Base-by-base conservation (phyloP, 202 grass and related monocot genomes). In the Bolboschoenoplectus hybrid region DNA sequence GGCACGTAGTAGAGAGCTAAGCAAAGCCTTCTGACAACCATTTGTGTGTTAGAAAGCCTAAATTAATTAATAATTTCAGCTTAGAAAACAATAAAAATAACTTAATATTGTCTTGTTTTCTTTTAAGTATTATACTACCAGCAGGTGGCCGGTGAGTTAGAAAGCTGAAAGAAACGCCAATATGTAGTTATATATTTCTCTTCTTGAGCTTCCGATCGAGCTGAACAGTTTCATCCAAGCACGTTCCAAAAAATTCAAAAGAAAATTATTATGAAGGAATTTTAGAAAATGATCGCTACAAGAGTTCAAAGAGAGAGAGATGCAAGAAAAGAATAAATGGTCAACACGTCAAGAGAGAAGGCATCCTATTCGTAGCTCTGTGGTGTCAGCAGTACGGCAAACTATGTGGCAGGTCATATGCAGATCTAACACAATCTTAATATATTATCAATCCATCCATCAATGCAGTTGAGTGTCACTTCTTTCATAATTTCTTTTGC, bases 321-420 rank as follows among this genome's bases (percentile, higher is more conserved):
- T 77, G 81, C 87, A 92, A 91, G 93, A 87, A 97, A 97, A 89
- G 92, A 90, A 97, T 92, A 91, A 94, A 85, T 73, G 68, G n/a
- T 74, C 68, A 82, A 70, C 86, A 85, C 70, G 86, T 88, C 85
- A 74, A 71, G 47, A 35, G 86, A 77, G 2, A 81, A 4, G 36
- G 41, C 17, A 20, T n/a, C n/a, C 34, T n/a, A n/a, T 82, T 16
- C 26, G 0, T 26, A 26, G 26, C 53, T 82, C 19, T 67, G 41
- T 82, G 61, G 40, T 16, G 17, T n/a, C 3, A 14, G n/a, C 4
- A 0, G 32, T 66, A 35, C 9, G 3, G 5, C 87, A 88, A 87
- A 91, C 86, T 91, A 94, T 93, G 91, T 91, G 93, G 91, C 63
- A 47, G 80, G 9, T 68, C 66, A 16, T 65, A 12, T 41, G 65